Evolutionary conservation across 768 basidiomycete species (phyloP).

Genomic region (Tricholoma terreum): DNA sequence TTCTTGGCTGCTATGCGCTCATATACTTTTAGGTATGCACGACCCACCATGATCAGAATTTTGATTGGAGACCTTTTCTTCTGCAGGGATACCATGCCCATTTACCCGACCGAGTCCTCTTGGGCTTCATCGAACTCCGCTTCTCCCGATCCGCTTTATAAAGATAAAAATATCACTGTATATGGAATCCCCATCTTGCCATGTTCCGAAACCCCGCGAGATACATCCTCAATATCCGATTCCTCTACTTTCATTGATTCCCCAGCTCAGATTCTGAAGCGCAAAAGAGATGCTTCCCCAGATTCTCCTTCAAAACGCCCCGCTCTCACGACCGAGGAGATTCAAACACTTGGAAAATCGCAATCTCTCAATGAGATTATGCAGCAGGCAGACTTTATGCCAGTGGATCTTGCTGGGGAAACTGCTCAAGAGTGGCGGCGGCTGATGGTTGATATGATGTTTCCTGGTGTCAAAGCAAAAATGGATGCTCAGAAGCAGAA

Average conservation of each 20-base stretch:
- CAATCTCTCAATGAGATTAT: slow-evolving; percentile 17
- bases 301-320: slow-evolving; percentile 36
- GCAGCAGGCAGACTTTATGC: slow-evolving; percentile 21
- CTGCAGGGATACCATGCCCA: slow-evolving; percentile 48
- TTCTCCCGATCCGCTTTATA: slow-evolving; percentile 45
- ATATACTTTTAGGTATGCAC: slow-evolving; percentile 61
- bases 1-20: slow-evolving; percentile 66
- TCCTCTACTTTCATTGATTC: neutral
- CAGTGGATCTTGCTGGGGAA: slow-evolving; percentile 38
- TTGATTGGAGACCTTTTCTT: slow-evolving; percentile 1
- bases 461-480: slow-evolving; percentile 40
- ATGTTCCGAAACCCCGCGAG: neutral
- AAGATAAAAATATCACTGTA: slow-evolving; percentile 62
- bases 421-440: slow-evolving; percentile 55
- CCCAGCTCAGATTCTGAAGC: slow-evolving; percentile 32
- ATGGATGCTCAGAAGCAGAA: slow-evolving; percentile 4
- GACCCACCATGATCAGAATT: neutral
- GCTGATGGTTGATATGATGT: slow-evolving; percentile 57
- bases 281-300: slow-evolving; percentile 42
- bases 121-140: slow-evolving; percentile 19
- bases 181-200: slow-evolving; percentile 53
- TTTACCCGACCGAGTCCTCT: slow-evolving; percentile 45
- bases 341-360: slow-evolving; percentile 14
- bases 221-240: neutral
- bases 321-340: slow-evolving; percentile 2